These are phyloP conservation scores for Plenodomus lindquistii DNA, from an alignment of 2,329 filamentous ascomycete genomes.

Conservation along the genomic window DNA sequence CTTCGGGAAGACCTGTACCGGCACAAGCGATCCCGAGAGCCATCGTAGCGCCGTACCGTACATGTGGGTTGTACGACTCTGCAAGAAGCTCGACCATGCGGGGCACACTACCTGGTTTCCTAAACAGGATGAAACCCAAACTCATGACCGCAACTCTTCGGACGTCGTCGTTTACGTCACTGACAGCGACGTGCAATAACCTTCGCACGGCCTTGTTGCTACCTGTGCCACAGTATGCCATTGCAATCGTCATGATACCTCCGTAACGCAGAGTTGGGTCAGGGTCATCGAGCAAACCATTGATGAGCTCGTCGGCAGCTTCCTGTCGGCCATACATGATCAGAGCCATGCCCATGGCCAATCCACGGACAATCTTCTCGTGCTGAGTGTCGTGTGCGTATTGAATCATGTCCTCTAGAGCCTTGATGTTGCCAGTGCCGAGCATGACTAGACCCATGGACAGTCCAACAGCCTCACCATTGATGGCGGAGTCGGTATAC, in stretches of 20 bases:
- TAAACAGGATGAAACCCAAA: slow-evolving; percentile 96
- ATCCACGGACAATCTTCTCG: slow-evolving; percentile 96
- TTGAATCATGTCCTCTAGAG: slow-evolving; percentile 93
- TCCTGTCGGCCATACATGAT: slow-evolving; percentile 99
- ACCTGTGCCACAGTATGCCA: slow-evolving; percentile 95
- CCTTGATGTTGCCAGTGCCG: slow-evolving; percentile 92
- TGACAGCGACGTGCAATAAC: slow-evolving; percentile 92
- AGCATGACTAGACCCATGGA: slow-evolving; percentile 98
- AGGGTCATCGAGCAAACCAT: slow-evolving; percentile 88
- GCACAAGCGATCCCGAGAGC: slow-evolving; percentile 97
- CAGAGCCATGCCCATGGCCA: slow-evolving; percentile 93
- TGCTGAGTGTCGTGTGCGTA: slow-evolving; percentile 98
- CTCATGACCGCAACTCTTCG: slow-evolving; percentile 96
- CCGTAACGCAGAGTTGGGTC: slow-evolving; percentile 94
- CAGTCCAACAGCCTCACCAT: slow-evolving; percentile 93
- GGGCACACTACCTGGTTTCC: slow-evolving; percentile 94
- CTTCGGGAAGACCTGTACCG: slow-evolving; percentile 92
- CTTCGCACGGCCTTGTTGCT: slow-evolving; percentile 99
- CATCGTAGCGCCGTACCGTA: slow-evolving; percentile 97
- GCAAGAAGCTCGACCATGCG: slow-evolving; percentile 98
- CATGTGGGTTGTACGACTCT: slow-evolving; percentile 98
- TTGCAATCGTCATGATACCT: slow-evolving; percentile 96
- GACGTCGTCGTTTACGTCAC: slow-evolving; percentile 97
- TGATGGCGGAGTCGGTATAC: slow-evolving; percentile 92
- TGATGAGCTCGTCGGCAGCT: slow-evolving; percentile 90